Evolutionary conservation across 2,329 filamentous ascomycete genomes (phyloP).

Genomic region (Apiospora marii): DNA sequence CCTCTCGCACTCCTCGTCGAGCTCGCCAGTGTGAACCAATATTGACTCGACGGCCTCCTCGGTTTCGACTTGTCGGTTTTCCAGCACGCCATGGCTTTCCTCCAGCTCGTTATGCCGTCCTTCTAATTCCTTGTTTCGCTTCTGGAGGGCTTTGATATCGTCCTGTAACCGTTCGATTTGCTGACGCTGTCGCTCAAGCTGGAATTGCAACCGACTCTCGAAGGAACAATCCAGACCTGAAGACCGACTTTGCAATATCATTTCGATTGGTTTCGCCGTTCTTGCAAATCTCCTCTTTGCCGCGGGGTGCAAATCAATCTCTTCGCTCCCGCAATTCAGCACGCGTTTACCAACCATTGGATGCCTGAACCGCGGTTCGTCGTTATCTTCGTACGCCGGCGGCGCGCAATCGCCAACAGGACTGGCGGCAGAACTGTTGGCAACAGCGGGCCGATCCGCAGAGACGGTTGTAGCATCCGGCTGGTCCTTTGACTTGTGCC

Average conservation of each 20-base stretch:
- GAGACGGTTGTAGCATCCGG: not conserved
- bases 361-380: not conserved
- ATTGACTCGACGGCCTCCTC: conserved; percentile 15
- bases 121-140: conserved; percentile 13
- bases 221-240: not conserved
- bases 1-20: conserved; percentile 20
- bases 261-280: not conserved
- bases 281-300: not conserved
- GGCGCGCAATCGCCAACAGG: not conserved
- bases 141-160: not conserved
- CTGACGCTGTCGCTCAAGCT: not conserved
- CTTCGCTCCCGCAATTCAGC: conserved; percentile 4
- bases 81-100: not conserved
- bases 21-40: conserved; percentile 15
- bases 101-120: conserved; percentile 12
- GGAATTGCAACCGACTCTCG: not conserved
- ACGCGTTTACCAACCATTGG: not conserved
- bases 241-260: too few relatives aligned
- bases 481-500: not conserved
- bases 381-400: not conserved
- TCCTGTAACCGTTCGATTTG: conserved; percentile 13
- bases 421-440: not conserved
- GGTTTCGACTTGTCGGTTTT: not conserved
- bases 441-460: not conserved
- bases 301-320: not conserved